A percentile compares a stretch with the other conserved stretches of the same genome.
Conservation (phyloP, 192 early-diverging fungal species). For the Coemansia sp. region DNA sequence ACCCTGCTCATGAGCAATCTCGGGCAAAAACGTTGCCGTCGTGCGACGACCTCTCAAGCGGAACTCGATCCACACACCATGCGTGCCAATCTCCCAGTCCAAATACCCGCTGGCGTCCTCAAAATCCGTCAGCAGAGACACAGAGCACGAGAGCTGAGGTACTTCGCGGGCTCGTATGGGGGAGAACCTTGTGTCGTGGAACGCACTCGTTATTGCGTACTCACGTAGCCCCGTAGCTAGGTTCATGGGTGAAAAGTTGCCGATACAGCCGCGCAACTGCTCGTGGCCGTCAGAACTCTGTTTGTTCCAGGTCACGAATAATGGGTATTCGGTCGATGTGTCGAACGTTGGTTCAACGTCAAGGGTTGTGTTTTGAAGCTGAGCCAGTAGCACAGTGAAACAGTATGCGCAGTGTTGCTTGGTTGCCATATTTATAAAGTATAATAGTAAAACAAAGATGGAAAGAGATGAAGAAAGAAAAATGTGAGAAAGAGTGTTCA, state of each 20-base stretch:
- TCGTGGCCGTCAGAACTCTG: slow-evolving; percentile 7
- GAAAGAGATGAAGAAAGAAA: slow-evolving; percentile 3
- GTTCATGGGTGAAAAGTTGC: slow-evolving; percentile 75
- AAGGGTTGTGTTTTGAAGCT: slow-evolving; percentile 54
- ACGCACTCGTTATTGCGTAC: slow-evolving; percentile 81
- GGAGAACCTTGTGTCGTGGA: slow-evolving; percentile 79
- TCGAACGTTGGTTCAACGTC: slow-evolving; percentile 15
- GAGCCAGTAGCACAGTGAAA: slow-evolving; percentile 71
- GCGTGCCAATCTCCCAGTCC: slow-evolving; percentile 90
- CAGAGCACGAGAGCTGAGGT: slow-evolving; percentile 64
- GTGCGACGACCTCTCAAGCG: slow-evolving; percentile 44
- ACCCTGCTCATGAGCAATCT: slow-evolving; percentile 83
- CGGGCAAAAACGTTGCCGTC: slow-evolving; percentile 90
- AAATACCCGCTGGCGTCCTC: slow-evolving; percentile 69
- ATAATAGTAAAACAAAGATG: not conserved
- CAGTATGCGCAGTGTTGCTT: slow-evolving; percentile 77
- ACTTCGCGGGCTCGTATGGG: slow-evolving; percentile 75
- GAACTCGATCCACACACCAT: slow-evolving; percentile 96
- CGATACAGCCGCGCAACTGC: slow-evolving; percentile 87
- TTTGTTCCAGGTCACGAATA: slow-evolving; percentile 52
- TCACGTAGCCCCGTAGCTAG: slow-evolving; percentile 71
- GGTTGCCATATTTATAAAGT: slow-evolving; percentile 20
- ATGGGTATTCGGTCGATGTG: slow-evolving; percentile 56
- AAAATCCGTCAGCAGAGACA: slow-evolving; percentile 88
- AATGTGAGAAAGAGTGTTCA: not conserved